phyloP scores from a whole-genome alignment of 2,329 filamentous ascomycete species.

The Cercospora sesami region DNA sequence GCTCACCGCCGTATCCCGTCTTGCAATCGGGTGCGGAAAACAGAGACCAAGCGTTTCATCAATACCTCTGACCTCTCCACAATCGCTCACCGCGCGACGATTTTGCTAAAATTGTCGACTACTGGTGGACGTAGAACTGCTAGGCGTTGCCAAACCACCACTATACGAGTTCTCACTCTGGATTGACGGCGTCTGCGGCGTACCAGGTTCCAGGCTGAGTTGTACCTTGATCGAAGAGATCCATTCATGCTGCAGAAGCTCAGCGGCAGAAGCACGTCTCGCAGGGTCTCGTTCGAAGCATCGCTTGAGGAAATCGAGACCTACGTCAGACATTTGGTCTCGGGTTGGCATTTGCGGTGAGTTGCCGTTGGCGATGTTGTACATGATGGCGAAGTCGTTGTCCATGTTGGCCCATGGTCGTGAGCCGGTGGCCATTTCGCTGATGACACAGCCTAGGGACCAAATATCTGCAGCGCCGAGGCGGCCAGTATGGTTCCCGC shows the following conservation, averaged over 20 bases:
- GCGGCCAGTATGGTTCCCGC: slow-evolving; percentile 74
- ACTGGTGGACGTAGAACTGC: slow-evolving; percentile 15
- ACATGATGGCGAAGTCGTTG: slow-evolving; percentile 99
- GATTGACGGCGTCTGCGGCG: slow-evolving; percentile 43
- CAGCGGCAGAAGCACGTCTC: slow-evolving; percentile 76
- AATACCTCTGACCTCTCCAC: background rate
- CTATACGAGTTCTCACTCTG: slow-evolving; percentile 22
- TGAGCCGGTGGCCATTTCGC: slow-evolving; percentile 95
- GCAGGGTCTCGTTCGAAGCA: slow-evolving; percentile 86
- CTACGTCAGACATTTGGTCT: slow-evolving; percentile 80
- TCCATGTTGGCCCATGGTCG: slow-evolving; percentile 94
- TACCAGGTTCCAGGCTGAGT: slow-evolving; percentile 49
- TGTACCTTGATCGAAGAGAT: slow-evolving; percentile 54
- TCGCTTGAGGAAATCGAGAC: slow-evolving; percentile 81
- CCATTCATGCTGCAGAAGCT: slow-evolving; percentile 94
- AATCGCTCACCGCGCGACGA: slow-evolving; percentile 9
- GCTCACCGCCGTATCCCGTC: background rate
- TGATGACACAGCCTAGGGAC: slow-evolving; percentile 93
- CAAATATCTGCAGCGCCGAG: slow-evolving; percentile 91
- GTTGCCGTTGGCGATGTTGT: slow-evolving; percentile 97
- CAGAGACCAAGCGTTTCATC: background rate
- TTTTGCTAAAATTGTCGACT: slow-evolving; percentile 17
- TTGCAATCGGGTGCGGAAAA: background rate
- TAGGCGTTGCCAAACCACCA: slow-evolving; percentile 16
- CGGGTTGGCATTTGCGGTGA: slow-evolving; percentile 77